Conservation (phyloP, 106 monocot species). For the Ottelia alismoides region DNA sequence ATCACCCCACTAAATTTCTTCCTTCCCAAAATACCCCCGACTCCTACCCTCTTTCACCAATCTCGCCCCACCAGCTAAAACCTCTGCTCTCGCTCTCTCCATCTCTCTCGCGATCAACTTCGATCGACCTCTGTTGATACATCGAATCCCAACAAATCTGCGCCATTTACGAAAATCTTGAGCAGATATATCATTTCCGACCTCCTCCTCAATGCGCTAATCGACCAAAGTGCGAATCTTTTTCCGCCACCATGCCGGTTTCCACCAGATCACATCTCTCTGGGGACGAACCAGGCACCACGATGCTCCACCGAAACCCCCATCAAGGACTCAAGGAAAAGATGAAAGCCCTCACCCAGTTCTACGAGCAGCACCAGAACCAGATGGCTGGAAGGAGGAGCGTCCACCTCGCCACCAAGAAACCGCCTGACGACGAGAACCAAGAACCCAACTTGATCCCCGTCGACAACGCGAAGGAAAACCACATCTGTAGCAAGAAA, state of each 20-base stretch:
- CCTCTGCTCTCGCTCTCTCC: no score
- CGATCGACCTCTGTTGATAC: no score
- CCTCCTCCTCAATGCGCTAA: neutral
- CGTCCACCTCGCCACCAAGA: constrained; percentile 16
- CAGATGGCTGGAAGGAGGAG: constrained; percentile 23
- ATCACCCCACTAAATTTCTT: neutral
- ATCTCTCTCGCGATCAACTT: no score
- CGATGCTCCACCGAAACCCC: constrained; percentile 30
- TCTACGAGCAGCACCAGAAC: constrained; percentile 79
- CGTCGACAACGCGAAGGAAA: constrained; percentile 42
- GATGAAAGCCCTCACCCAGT: constrained; percentile 71
- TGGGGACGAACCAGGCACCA: constrained; percentile 3
- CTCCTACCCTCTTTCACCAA: no score
- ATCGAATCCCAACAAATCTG: no score
- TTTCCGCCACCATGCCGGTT: constrained; percentile 51
- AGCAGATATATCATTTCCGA: no score
- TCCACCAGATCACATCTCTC: constrained; percentile 56
- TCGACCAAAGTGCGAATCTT: neutral
- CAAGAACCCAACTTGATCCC: constrained; percentile 4
- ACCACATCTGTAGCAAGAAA: constrained; percentile 53
- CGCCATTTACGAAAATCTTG: no score
- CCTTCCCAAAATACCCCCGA: no score
- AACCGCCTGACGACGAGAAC: no score
- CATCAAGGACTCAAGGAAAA: constrained; percentile 90
- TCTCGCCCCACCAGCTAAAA: no score